Conservation (phyloP, 495 filamentous ascomycete species). For the Chlorociboria aeruginascens region DNA sequence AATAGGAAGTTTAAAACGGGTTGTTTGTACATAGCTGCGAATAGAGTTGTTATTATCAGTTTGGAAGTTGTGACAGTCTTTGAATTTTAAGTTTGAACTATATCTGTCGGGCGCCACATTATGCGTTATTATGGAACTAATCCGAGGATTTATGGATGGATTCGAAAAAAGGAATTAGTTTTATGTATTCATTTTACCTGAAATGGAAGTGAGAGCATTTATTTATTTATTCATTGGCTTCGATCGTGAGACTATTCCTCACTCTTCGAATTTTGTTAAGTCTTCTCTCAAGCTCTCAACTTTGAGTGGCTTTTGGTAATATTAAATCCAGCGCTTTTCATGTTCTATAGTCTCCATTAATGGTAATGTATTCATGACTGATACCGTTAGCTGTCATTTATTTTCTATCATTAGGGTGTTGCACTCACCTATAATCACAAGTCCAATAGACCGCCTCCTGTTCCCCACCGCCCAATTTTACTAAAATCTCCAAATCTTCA, state of each 20-base stretch:
- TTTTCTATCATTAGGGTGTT: not conserved
- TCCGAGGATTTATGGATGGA: no score
- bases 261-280: no score
- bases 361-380: slow-evolving; percentile 93
- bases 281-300: no score
- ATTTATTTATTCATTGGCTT: no score
- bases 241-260: no score
- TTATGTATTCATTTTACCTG: no score
- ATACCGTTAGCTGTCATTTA: slow-evolving; percentile 23
- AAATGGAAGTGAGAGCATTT: no score
- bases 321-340: no score
- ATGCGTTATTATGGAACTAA: no score
- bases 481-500: slow-evolving; percentile 73
- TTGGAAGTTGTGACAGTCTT: not conserved
- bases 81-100: not conserved
- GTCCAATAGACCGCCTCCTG: slow-evolving; percentile 85
- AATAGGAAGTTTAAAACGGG: slow-evolving; percentile 9
- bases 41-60: slow-evolving; percentile 6
- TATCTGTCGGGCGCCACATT: no score
- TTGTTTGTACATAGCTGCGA: slow-evolving; percentile 8
- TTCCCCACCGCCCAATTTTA: slow-evolving; percentile 57
- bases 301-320: no score
- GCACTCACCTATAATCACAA: slow-evolving; percentile 72
- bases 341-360: slow-evolving; percentile 86
- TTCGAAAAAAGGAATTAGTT: no score